Conservation (phyloP, 2,329 filamentous ascomycete genomes). For the Colletotrichum tropicale region DNA sequence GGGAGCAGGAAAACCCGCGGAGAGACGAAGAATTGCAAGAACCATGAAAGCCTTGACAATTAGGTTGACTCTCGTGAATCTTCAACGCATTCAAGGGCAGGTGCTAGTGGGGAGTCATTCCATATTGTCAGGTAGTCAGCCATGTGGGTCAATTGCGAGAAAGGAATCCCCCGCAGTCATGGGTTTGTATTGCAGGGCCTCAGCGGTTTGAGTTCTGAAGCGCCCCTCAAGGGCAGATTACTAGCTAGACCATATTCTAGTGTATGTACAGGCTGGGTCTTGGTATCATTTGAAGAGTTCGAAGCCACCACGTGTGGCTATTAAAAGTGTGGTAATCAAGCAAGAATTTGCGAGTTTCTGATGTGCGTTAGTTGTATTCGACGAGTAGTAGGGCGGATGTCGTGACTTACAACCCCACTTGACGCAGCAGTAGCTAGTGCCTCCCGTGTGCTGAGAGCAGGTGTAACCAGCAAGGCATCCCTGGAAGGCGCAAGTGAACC, state of each 20-base stretch:
- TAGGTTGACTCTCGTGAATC: not conserved
- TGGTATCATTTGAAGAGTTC: not conserved
- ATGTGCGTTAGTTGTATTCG: not conserved
- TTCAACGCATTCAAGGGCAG: not conserved
- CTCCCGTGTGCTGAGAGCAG: not conserved
- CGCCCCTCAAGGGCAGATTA: not conserved
- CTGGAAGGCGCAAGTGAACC: not conserved
- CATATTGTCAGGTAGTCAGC: not conserved
- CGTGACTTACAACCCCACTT: slow-evolving; percentile 23
- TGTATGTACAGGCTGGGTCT: not conserved
- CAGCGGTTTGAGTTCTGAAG: not conserved
- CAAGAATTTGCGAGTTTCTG: not conserved
- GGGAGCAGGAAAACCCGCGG: not conserved
- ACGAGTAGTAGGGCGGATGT: not conserved
- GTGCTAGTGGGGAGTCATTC: not conserved
- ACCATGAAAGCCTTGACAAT: not conserved
- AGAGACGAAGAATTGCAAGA: not conserved
- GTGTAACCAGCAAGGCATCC: not conserved
- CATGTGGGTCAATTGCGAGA: not conserved
- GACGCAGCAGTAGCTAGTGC: not conserved
- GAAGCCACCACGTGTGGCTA: not conserved
- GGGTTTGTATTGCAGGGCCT: not conserved
- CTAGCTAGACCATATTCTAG: not conserved
- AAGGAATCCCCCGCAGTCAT: not conserved
- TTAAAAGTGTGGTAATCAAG: not conserved